Evolutionary conservation across 116 monocot genomes (phyloP).

Genomic region (Papilionanthe hybrid): DNA sequence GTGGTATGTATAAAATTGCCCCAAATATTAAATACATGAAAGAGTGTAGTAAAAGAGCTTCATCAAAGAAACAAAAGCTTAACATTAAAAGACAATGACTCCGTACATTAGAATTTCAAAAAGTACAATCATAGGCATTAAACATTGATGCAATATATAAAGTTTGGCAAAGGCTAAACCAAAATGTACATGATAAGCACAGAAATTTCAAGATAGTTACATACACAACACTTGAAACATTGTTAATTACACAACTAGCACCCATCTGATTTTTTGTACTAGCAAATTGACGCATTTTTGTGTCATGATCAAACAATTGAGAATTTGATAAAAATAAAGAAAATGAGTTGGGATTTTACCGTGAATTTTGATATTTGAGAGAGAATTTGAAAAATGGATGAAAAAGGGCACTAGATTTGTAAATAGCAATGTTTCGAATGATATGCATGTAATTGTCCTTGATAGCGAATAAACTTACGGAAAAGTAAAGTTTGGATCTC

Average conservation of each 20-base stretch:
- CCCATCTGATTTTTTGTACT: too few relatives aligned
- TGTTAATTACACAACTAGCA: neutral
- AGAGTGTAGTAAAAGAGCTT: neutral
- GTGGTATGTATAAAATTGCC: too few relatives aligned
- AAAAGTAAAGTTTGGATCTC: conserved; percentile 86
- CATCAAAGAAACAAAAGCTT: neutral
- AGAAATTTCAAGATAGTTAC: neutral
- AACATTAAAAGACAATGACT: neutral
- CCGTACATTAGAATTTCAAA: neutral
- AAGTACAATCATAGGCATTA: neutral
- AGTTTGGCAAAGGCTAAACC: neutral
- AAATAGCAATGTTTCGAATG: too few relatives aligned
- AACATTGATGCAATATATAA: neutral
- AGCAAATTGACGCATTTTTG: too few relatives aligned
- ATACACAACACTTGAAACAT: neutral
- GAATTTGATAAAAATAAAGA: too few relatives aligned
- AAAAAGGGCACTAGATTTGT: too few relatives aligned
- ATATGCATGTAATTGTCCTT: neutral
- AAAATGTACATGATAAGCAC: neutral
- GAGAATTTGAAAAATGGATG: too few relatives aligned
- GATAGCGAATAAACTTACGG: conserved; percentile 51
- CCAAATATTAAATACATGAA: neutral
- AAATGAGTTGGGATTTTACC: too few relatives aligned
- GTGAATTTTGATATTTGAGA: too few relatives aligned
- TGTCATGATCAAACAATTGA: too few relatives aligned